Evolutionary conservation across 2,329 filamentous ascomycete genomes (phyloP), one percentile per base, ranked within the genome.

Genomic region (Claviceps sp.): DNA sequence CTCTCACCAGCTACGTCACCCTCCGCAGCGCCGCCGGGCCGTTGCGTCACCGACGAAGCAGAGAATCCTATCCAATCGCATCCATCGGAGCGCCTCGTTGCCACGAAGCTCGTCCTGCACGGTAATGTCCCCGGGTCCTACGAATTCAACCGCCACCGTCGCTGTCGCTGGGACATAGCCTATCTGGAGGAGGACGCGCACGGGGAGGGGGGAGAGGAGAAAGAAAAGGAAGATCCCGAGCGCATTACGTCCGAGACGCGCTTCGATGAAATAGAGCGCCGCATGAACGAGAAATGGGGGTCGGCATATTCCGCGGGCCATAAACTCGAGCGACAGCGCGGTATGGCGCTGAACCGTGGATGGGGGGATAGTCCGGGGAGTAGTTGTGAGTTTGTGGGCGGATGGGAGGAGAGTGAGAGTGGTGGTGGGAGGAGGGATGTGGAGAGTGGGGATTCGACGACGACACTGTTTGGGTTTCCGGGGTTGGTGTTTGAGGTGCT

Each of bases 101-200:
- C 87, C 5, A 93, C 87, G 0, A 97, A 97, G 64, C 66, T 98
- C n/a, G 81, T 97, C 17, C 75, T 98, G 2, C 93, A 98, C 65
- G 89, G 87, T 44, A 98, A 98, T 61, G 82, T 97, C 2, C 93
- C 93, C 1, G 93, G 93, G 0, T 95, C 89, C 1, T 97, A 96
- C 65, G 87, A 91, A 11, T 98, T 98, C 71, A 97, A 98, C 68
- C 81, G 93, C 4, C 89, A 97, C 66, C 83, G 91, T 17, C 81
- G 93, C 55, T 89, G 87, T 60, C 81, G 90, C 42, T 98, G 93
- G 93, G 81, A 83, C 50, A 82, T 95, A 50, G 66, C 70, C 45
- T 84, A 84, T 57, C 68, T 83, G 4, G 60, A 45, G 43, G 13
- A 45, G 11, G 17, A 24, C 10, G 13, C 26, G 11, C 8, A 24